A percentile compares a stretch with the other conserved stretches of the same genome.
Evolutionary conservation across 768 basidiomycete species (phyloP).

Genomic region (Mycena crocata): DNA sequence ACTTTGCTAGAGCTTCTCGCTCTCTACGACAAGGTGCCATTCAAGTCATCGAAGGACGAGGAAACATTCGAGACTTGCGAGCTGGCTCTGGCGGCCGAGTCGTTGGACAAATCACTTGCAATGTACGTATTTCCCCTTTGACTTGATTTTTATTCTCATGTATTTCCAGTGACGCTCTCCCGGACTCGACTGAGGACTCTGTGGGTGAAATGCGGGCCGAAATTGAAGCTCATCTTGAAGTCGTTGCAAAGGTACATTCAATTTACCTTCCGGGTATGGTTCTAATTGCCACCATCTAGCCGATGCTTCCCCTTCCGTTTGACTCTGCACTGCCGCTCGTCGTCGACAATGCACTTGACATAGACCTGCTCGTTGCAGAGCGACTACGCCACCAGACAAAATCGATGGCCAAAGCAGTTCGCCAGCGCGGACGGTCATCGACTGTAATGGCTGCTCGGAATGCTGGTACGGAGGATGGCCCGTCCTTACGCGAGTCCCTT

Average conservation of each 20-base stretch:
- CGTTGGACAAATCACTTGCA: slow-evolving; percentile 9
- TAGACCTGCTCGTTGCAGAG: slow-evolving; percentile 6
- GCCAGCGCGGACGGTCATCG: slow-evolving; percentile 8
- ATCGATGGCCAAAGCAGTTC: slow-evolving; percentile 18
- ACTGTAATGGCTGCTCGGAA: neutral
- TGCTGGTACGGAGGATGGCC: neutral
- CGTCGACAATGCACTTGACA: neutral
- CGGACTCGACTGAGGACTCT: neutral
- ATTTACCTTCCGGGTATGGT: too few relatives aligned
- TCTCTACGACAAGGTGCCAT: neutral
- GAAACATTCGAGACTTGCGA: slow-evolving; percentile 29
- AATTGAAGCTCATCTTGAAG: neutral
- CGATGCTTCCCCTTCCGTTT: neutral
- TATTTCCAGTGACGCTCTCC: neutral
- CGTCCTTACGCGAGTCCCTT: slow-evolving; percentile 7
- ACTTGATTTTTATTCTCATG: neutral
- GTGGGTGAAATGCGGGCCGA: neutral
- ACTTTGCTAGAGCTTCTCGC: neutral
- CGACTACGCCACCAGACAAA: slow-evolving; percentile 22
- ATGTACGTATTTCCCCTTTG: slow-evolving; percentile 23
- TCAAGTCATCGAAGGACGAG: slow-evolving; percentile 3
- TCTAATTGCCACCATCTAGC: neutral
- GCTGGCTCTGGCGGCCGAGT: slow-evolving; percentile 33
- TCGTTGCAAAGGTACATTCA: neutral
- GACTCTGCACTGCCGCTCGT: neutral